A percentile compares a stretch with the other conserved stretches of the same genome.
These are phyloP conservation scores for Calocybe gangraenosa DNA, from an alignment of 768 basidiomycete genomes.

Conservation along the genomic window DNA sequence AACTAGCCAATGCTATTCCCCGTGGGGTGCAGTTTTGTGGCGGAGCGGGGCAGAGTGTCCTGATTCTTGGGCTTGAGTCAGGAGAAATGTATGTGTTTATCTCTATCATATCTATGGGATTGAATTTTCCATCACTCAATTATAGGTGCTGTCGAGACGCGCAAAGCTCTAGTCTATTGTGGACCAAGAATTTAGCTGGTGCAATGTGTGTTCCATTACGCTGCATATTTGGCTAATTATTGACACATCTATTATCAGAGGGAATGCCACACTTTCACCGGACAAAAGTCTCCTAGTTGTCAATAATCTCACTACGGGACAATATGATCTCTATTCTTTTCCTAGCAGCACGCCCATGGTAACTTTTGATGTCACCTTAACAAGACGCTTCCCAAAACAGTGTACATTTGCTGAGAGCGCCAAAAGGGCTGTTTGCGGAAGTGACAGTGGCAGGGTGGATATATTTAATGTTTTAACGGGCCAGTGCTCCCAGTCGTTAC, in stretches of 20 bases:
- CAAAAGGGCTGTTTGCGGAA: slow-evolving; percentile 12
- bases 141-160: slow-evolving; percentile 11
- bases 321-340: slow-evolving; percentile 8
- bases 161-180: slow-evolving; percentile 8
- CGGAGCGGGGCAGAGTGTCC: slow-evolving; percentile 9
- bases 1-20: slow-evolving; percentile 3
- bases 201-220: slow-evolving; percentile 6
- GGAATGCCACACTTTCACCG: slow-evolving; percentile 8
- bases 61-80: slow-evolving; percentile 5
- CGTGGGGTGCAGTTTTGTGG: slow-evolving; percentile 10
- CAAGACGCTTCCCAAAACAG: slow-evolving; percentile 2
- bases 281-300: slow-evolving; percentile 6
- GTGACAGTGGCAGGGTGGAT: slow-evolving; percentile 4
- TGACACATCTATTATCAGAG: slow-evolving; percentile 2
- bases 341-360: neutral
- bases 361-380: neutral
- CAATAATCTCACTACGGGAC: slow-evolving; percentile 5
- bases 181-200: slow-evolving; percentile 9
- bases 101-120: neutral
- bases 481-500: neutral
- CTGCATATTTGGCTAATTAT: neutral
- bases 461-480: neutral
- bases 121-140: neutral
- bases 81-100: slow-evolving; percentile 10
- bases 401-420: slow-evolving; percentile 9